Percentiles rank a stretch among this genome's conserved stretches.
These are phyloP conservation scores for Hygrocybe punicea DNA, from an alignment of 768 basidiomycete species.

Conservation along the genomic window DNA sequence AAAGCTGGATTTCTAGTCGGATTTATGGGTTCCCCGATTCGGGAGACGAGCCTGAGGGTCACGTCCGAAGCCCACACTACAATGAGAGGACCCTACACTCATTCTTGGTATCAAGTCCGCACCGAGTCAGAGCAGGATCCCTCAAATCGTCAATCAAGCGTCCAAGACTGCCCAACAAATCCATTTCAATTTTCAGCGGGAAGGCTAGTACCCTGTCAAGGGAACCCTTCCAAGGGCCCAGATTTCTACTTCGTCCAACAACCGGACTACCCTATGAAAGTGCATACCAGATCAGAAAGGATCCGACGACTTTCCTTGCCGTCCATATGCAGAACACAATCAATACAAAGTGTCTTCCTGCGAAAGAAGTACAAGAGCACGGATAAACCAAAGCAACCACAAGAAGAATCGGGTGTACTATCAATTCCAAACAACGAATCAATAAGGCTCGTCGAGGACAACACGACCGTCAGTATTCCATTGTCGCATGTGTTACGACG, in stretches of 20 bases:
- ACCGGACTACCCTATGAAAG: conserved; percentile 17
- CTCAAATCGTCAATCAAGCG: neutral
- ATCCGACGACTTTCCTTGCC: conserved; percentile 34
- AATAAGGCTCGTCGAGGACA: conserved; percentile 22
- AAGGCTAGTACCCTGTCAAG: no score
- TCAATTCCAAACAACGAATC: conserved; percentile 18
- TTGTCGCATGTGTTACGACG: neutral
- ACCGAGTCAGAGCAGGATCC: conserved; percentile 16
- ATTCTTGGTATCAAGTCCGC: conserved; percentile 16
- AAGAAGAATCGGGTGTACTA: conserved; percentile 14
- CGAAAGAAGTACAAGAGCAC: conserved; percentile 23
- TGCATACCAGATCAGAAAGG: conserved; percentile 11
- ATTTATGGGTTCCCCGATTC: conserved; percentile 44
- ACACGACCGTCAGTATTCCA: neutral
- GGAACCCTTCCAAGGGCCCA: no score
- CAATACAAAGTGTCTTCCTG: conserved; percentile 9
- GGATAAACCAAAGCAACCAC: conserved; percentile 5
- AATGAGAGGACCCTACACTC: conserved; percentile 18
- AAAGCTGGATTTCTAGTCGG: conserved; percentile 43
- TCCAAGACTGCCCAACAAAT: no score
- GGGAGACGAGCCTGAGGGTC: conserved; percentile 43
- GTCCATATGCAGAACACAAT: conserved; percentile 15
- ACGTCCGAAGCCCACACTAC: conserved; percentile 19
- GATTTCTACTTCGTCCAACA: conserved; percentile 2
- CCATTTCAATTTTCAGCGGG: no score